Percentiles rank a stretch among this genome's conserved stretches.
These are phyloP conservation scores for Xerocomus nothofagi DNA, from an alignment of 1,284 basidiomycete species.

Conservation along the genomic window DNA sequence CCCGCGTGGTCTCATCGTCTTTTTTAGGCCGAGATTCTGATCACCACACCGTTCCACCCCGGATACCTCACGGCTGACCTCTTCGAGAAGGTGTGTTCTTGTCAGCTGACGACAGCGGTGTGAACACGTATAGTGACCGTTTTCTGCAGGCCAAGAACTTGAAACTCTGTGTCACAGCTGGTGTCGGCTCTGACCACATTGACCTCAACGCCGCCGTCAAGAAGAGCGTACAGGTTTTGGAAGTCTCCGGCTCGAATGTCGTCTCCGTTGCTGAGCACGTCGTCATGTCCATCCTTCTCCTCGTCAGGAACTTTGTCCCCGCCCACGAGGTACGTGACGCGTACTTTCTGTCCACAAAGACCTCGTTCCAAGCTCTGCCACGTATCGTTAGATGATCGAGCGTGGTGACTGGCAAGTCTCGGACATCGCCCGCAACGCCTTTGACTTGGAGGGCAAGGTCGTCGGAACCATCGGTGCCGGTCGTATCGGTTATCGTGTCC, in stretches of 20 bases:
- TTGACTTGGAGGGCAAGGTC: slow-evolving; percentile 89
- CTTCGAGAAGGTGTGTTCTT: slow-evolving; percentile 53
- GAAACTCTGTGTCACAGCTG: slow-evolving; percentile 91
- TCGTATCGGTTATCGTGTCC: slow-evolving; percentile 87
- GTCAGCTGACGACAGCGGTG: background rate
- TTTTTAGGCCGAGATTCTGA: slow-evolving; percentile 65
- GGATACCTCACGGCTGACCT: slow-evolving; percentile 86
- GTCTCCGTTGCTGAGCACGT: slow-evolving; percentile 94
- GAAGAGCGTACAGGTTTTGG: slow-evolving; percentile 79
- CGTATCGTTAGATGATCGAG: slow-evolving; percentile 66
- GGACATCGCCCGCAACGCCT: slow-evolving; percentile 77
- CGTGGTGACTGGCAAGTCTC: slow-evolving; percentile 86
- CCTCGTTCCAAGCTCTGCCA: background rate
- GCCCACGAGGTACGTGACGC: slow-evolving; percentile 49
- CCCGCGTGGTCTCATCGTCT: slow-evolving; percentile 9
- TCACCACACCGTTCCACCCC: slow-evolving; percentile 93
- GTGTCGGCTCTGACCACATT: slow-evolving; percentile 93
- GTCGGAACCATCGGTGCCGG: slow-evolving; percentile 88
- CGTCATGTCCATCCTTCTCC: slow-evolving; percentile 72
- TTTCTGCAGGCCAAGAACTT: slow-evolving; percentile 77
- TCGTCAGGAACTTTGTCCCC: slow-evolving; percentile 72
- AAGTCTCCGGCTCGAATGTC: slow-evolving; percentile 85
- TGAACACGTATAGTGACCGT: slow-evolving; percentile 5
- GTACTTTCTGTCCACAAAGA: background rate
- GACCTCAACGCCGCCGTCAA: slow-evolving; percentile 89